phyloP scores from a whole-genome alignment of 2,329 filamentous ascomycete species.

The Boeremia lycopersici region DNA sequence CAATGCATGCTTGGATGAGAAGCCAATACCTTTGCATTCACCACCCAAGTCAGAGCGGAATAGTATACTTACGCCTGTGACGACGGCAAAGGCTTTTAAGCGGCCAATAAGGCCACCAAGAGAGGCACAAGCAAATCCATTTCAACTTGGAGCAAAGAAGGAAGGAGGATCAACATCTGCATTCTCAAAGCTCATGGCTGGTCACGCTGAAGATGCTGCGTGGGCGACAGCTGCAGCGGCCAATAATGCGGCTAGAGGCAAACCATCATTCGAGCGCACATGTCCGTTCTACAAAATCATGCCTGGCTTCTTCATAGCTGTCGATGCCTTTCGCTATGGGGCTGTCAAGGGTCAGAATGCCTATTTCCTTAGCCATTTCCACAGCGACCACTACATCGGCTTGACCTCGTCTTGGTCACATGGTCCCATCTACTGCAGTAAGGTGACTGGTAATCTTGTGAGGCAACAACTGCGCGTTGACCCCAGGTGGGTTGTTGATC shows the following conservation, averaged over 20 bases:
- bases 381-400: slow-evolving; percentile 96
- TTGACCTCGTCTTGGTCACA: slow-evolving; percentile 87
- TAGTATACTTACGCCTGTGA: slow-evolving; percentile 14
- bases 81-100: slow-evolving; percentile 63
- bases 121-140: slow-evolving; percentile 81
- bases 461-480: slow-evolving; percentile 85
- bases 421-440: slow-evolving; percentile 95
- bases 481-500: slow-evolving; percentile 79
- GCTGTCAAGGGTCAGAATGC: slow-evolving; percentile 90
- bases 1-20: slow-evolving; percentile 89
- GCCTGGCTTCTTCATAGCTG: slow-evolving; percentile 88
- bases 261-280: slow-evolving; percentile 83
- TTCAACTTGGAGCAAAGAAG: slow-evolving; percentile 58
- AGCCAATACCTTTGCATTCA: slow-evolving; percentile 64
- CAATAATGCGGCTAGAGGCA: slow-evolving; percentile 78
- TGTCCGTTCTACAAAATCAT: slow-evolving; percentile 99
- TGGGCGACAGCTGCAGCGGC: slow-evolving; percentile 87
- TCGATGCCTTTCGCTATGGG: slow-evolving; percentile 95
- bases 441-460: slow-evolving; percentile 87
- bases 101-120: slow-evolving; percentile 70
- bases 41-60: slow-evolving; percentile 18
- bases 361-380: slow-evolving; percentile 97
- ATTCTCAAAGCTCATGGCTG: slow-evolving; percentile 92
- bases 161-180: slow-evolving; percentile 63
- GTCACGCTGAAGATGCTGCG: slow-evolving; percentile 85